Conservation (phyloP, 352 stramenopile species). For the Globisporangium takayamanum region DNA sequence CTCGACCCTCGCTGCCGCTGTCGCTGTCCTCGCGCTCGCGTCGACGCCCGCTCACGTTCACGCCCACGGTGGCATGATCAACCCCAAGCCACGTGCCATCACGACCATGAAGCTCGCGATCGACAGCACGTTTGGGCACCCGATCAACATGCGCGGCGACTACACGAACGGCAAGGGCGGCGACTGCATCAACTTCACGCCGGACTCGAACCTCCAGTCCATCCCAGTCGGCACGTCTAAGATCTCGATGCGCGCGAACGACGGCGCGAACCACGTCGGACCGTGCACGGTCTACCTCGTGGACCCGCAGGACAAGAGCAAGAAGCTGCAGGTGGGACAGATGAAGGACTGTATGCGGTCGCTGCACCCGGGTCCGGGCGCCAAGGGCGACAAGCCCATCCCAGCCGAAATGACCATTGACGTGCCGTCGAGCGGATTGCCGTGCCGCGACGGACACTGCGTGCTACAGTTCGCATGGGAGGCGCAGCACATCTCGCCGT, state of each 20-base stretch:
- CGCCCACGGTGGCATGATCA: slow-evolving; percentile 29
- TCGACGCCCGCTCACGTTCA: slow-evolving; percentile 2
- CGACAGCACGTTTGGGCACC: slow-evolving; percentile 26
- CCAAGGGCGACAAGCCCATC: slow-evolving; percentile 23
- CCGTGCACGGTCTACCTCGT: slow-evolving; percentile 31
- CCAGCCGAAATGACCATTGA: slow-evolving; percentile 23
- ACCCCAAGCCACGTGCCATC: slow-evolving; percentile 26
- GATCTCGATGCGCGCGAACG: slow-evolving; percentile 33
- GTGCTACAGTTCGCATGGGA: slow-evolving; percentile 2
- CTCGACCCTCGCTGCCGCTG: slow-evolving; percentile 5
- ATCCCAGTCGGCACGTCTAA: slow-evolving; percentile 24
- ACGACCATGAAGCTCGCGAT: slow-evolving; percentile 33
- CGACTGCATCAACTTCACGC: slow-evolving; percentile 28
- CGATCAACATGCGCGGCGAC: slow-evolving; percentile 26
- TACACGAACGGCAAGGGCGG: slow-evolving; percentile 24
- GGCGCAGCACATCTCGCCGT: not conserved
- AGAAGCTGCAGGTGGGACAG: slow-evolving; percentile 29
- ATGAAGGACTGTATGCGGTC: slow-evolving; percentile 34
- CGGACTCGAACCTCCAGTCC: slow-evolving; percentile 24
- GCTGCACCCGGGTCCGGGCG: slow-evolving; percentile 17
- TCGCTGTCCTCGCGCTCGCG: not conserved
- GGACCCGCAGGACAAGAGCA: slow-evolving; percentile 19
- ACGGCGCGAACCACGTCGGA: slow-evolving; percentile 36
- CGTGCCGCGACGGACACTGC: slow-evolving; percentile 10
- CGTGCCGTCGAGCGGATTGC: slow-evolving; percentile 17